Evolutionary conservation across 2,329 filamentous ascomycete genomes (phyloP).

Genomic region (Aspergillus novofumigatus): DNA sequence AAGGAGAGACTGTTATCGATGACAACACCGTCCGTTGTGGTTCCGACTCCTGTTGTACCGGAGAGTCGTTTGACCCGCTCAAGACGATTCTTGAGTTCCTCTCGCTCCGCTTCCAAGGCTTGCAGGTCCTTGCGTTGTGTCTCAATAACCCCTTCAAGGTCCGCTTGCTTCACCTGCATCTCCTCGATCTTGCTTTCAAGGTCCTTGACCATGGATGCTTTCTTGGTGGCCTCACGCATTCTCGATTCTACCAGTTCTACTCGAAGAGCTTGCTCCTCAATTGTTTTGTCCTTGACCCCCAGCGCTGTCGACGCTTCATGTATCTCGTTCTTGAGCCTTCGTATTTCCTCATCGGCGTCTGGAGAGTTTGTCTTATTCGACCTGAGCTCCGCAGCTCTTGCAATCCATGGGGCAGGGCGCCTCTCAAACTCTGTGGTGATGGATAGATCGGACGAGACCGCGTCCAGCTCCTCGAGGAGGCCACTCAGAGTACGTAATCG

Average conservation of each 20-base stretch:
- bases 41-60: conserved; percentile 32
- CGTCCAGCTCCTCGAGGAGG: conserved; percentile 66
- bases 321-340: conserved; percentile 73
- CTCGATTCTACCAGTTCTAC: conserved; percentile 88
- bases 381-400: conserved; percentile 75
- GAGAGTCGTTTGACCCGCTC: conserved; percentile 41
- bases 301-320: conserved; percentile 70
- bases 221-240: conserved; percentile 77
- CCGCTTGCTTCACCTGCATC: conserved; percentile 31
- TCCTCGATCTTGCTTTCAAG: conserved; percentile 40
- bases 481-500: conserved; percentile 63
- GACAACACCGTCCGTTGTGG: conserved; percentile 34
- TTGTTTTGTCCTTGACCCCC: conserved; percentile 70
- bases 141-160: conserved; percentile 30
- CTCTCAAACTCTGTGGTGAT: conserved; percentile 77
- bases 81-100: conserved; percentile 39
- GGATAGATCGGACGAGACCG: conserved; percentile 65
- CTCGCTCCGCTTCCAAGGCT: conserved; percentile 35
- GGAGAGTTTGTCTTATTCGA: conserved; percentile 75
- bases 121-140: conserved; percentile 36
- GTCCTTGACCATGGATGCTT: conserved; percentile 53
- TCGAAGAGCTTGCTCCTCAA: conserved; percentile 83
- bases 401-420: conserved; percentile 72
- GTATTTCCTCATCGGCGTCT: conserved; percentile 80
- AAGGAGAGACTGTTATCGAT: conserved; percentile 38